Conservation (phyloP, 1,139 yeast species). For the Pichia sp. region DNA sequence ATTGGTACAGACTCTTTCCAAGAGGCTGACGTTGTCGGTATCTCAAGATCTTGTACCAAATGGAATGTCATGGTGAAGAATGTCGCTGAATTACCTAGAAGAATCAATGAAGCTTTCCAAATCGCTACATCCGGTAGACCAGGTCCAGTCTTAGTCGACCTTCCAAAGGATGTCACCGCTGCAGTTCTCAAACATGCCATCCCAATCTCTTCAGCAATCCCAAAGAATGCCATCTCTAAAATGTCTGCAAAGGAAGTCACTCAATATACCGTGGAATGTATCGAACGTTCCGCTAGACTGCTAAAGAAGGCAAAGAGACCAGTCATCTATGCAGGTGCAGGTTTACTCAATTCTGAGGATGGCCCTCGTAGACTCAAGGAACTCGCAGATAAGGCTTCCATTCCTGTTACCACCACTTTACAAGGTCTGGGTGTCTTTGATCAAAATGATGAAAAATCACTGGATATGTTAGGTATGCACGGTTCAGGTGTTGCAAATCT, state of each 20-base stretch:
- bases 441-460: conserved; percentile 82
- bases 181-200: conserved; percentile 80
- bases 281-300: conserved; percentile 69
- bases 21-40: conserved; percentile 97
- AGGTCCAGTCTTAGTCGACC: conserved; percentile 95
- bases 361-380: conserved; percentile 79
- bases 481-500: conserved; percentile 93
- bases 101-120: conserved; percentile 97
- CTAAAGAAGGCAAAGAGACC: conserved; percentile 84
- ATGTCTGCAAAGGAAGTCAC: conserved; percentile 66
- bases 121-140: conserved; percentile 96
- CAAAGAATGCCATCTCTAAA: conserved; percentile 68
- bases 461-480: conserved; percentile 98
- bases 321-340: conserved; percentile 86
- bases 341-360: conserved; percentile 70
- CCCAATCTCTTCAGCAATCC: conserved; percentile 79
- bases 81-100: conserved; percentile 88
- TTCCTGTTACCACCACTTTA: conserved; percentile 93
- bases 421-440: conserved; percentile 95
- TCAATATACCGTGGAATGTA: conserved; percentile 70
- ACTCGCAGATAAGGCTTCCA: conserved; percentile 81
- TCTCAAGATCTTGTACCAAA: conserved; percentile 93
- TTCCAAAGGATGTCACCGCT: conserved; percentile 97
- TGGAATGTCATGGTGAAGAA: conserved; percentile 99
- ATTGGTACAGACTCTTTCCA: conserved; percentile 99